phyloP scores from a whole-genome alignment of 352 stramenopile species.

The Pythium oligandrum region DNA sequence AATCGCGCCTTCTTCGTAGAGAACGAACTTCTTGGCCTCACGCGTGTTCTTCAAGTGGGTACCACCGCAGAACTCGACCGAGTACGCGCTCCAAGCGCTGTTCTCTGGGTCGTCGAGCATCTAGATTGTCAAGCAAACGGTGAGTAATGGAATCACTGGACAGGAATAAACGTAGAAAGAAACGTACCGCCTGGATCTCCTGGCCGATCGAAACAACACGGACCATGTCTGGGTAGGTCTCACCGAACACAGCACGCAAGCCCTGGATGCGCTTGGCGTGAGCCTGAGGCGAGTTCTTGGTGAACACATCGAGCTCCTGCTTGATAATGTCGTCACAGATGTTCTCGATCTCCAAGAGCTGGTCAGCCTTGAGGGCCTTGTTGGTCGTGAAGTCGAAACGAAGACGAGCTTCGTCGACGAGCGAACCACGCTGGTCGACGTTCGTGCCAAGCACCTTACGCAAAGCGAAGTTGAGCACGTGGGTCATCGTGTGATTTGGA shows the following conservation, averaged over 20 bases:
- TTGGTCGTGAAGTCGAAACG: constrained; percentile 99
- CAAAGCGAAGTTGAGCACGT: constrained; percentile 98
- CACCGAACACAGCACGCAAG: constrained; percentile 97
- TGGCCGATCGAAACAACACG: constrained; percentile 95
- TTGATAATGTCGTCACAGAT: constrained; percentile 88
- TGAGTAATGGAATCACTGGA: background rate
- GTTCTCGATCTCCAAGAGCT: constrained; percentile 86
- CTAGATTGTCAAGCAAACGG: background rate
- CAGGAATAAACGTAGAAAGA: background rate
- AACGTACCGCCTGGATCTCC: constrained; percentile 35
- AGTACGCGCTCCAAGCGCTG: constrained; percentile 88
- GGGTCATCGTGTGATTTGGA: constrained; percentile 99
- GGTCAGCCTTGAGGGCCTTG: constrained; percentile 90
- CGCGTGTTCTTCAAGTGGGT: constrained; percentile 96
- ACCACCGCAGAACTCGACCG: constrained; percentile 99
- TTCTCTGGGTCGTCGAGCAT: constrained; percentile 87
- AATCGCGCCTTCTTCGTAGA: constrained; percentile 96
- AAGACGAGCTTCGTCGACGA: constrained; percentile 96
- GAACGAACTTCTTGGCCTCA: constrained; percentile 95
- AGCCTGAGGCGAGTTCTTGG: constrained; percentile 89
- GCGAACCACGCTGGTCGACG: constrained; percentile 96
- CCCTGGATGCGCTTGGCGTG: constrained; percentile 94
- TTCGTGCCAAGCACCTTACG: constrained; percentile 92
- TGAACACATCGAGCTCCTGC: constrained; percentile 89
- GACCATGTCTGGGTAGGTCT: constrained; percentile 99